phyloP scores from a whole-genome alignment of 148 eudicot genomes.

The Rhododendron kiyosumense region DNA sequence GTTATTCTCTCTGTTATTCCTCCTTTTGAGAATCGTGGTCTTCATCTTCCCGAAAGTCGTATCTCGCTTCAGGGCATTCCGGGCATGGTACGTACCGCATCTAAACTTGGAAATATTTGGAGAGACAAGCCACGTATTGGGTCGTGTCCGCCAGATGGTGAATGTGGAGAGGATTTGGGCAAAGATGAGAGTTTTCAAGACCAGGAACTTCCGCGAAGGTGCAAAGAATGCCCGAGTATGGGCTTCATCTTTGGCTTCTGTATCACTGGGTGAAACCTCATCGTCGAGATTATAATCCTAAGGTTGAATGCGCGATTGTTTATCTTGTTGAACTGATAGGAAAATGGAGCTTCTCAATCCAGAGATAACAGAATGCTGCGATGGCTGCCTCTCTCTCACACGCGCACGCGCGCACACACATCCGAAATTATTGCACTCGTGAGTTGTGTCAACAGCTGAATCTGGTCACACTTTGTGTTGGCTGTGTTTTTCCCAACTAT shows the following conservation, averaged over 20 bases:
- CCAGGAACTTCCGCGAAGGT: not conserved
- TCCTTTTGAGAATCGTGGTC: not conserved
- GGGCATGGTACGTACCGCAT: not conserved
- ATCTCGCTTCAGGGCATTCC: not conserved
- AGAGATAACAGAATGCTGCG: not conserved
- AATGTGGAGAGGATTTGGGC: not conserved
- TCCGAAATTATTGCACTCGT: not conserved
- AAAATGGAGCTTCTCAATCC: not conserved
- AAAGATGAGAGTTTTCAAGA: not conserved
- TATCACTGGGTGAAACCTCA: not conserved
- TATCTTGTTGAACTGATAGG: not conserved
- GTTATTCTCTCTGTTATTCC: not conserved
- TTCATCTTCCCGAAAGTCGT: not conserved
- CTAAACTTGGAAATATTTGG: not conserved
- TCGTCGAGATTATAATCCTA: not conserved
- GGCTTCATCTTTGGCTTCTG: slow-evolving; percentile 2
- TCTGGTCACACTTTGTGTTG: not conserved
- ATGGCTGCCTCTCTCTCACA: not conserved
- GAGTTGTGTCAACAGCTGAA: not conserved
- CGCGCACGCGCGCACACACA: not conserved
- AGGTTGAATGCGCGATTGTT: not conserved
- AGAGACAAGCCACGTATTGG: slow-evolving; percentile 5
- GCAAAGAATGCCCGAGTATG: not conserved
- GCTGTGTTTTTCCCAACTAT: not conserved
- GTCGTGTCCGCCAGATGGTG: not conserved